Conservation (phyloP, 1,284 basidiomycete genomes). For the Rhodotorula sp. region DNA sequence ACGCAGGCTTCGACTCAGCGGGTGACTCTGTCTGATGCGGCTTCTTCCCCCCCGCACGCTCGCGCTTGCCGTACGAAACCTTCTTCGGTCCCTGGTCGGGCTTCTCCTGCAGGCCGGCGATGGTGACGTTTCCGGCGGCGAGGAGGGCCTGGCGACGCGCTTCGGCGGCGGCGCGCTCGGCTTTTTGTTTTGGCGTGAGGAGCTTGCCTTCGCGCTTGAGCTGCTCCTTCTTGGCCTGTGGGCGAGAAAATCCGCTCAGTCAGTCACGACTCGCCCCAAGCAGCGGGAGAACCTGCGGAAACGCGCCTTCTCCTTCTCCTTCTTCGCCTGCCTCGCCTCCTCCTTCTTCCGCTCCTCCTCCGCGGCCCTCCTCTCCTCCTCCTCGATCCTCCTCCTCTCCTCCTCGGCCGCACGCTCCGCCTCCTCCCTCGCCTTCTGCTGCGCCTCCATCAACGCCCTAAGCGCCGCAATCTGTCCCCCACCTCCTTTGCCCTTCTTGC, state of each 20-base stretch:
- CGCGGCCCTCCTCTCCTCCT: conserved; percentile 60
- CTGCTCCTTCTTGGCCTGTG: conserved; percentile 73
- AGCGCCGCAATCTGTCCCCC: conserved; percentile 41
- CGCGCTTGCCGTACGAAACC: conserved; percentile 76
- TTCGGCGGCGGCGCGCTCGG: conserved; percentile 87
- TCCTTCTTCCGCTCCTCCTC: conserved; percentile 57
- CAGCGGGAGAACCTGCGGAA: too few relatives aligned
- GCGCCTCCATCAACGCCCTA: conserved; percentile 78
- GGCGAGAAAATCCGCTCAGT: too few relatives aligned
- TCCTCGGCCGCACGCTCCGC: conserved; percentile 66
- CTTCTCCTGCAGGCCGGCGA: conserved; percentile 73
- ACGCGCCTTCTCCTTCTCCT: conserved; percentile 84
- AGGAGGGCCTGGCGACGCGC: conserved; percentile 87
- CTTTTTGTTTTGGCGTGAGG: conserved; percentile 93
- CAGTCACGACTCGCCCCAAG: too few relatives aligned
- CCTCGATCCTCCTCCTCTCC: conserved; percentile 64
- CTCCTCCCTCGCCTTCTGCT: conserved; percentile 79
- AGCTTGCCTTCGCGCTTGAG: conserved; percentile 87
- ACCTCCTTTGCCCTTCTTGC: conserved; percentile 39
- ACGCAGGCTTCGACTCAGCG: not conserved
- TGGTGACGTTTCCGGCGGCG: conserved; percentile 74
- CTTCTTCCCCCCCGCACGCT: conserved; percentile 52
- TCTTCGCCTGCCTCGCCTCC: conserved; percentile 78
- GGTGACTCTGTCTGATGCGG: conserved; percentile 15
- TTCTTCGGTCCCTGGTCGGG: conserved; percentile 60